phyloP scores from a whole-genome alignment of 768 basidiomycete species.

The Gelatoporia subvermispora region DNA sequence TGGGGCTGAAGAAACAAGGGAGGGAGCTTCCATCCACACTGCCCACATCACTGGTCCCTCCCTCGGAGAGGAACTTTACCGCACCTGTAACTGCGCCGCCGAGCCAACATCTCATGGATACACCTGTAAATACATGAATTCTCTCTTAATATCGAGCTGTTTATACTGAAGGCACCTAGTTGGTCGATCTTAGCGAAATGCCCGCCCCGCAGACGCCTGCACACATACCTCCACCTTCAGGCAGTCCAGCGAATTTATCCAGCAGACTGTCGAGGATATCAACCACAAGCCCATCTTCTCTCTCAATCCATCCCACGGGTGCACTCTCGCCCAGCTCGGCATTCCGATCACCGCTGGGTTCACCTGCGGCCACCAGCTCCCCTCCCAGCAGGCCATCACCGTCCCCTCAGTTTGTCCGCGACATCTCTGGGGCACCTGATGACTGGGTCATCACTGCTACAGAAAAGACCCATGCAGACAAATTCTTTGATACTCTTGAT shows the following conservation, averaged over 20 bases:
- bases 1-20: slow-evolving; percentile 13
- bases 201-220: no score
- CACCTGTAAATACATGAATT: no score
- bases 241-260: neutral
- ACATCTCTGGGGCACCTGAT: neutral
- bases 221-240: neutral
- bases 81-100: no score
- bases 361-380: neutral
- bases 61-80: neutral
- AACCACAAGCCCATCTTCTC: neutral
- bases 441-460: slow-evolving; percentile 76
- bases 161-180: no score
- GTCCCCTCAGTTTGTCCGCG: neutral
- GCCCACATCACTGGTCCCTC: slow-evolving; percentile 5
- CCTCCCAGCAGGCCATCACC: neutral
- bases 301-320: neutral
- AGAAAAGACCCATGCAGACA: slow-evolving; percentile 77
- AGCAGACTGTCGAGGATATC: neutral
- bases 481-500: slow-evolving; percentile 82
- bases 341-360: slow-evolving; percentile 4
- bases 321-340: neutral
- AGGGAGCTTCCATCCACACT: slow-evolving; percentile 13
- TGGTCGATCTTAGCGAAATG: no score
- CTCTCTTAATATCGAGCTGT: no score
- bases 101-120: no score